Base-by-base conservation (phyloP, 2,329 filamentous ascomycete genomes). In the Thyridium curvatum region DNA sequence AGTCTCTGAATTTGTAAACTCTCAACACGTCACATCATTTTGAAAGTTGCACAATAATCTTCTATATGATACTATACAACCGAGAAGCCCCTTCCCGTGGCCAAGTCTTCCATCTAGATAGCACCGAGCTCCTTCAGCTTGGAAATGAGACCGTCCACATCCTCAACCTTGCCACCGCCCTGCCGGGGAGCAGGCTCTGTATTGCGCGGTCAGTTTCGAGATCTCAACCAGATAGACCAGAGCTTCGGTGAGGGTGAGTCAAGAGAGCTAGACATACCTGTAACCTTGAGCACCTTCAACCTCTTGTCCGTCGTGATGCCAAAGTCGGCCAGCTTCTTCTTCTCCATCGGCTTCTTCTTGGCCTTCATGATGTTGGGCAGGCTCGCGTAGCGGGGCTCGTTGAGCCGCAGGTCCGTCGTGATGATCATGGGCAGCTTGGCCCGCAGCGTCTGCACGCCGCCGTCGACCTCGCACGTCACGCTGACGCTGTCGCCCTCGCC, bases 361-460 rank as follows among this genome's bases (percentile, higher is more conserved):
- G 93, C 93, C 83, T 97, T 98, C 93, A 98, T 98, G 49, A 98
- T 97, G 61, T 97, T 97, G 37, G 90, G 91, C 77, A 98, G 64
- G 64, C 81, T 95, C 16, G 91, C 93, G 62, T 95, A 98, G 48
- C 93, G 74, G 43, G 93, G 93, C 77, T 94, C 88, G 59, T 98
- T 98, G 61, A 98, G 69, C 38, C 93, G 72, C 67, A 98, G 64
- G 70, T 98, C 93, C 45, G 93, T 95, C 45, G 93, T 98, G 52
- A 98, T 86, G 38, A 98, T 71, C 81, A 97, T 82, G 0, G 93
- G 93, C 64, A 98, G 66, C 70, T 84, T 86, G 1, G 86, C 82
- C 61, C 74, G 76, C 40, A 98, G 70, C 46, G 90, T 96, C 75
- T 97, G 93, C 30, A 86, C 84, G 49, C 93, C 93, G 9, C 93